These are phyloP conservation scores for Triangularia setosa DNA, from an alignment of 2,329 filamentous ascomycete genomes.

Conservation along the genomic window DNA sequence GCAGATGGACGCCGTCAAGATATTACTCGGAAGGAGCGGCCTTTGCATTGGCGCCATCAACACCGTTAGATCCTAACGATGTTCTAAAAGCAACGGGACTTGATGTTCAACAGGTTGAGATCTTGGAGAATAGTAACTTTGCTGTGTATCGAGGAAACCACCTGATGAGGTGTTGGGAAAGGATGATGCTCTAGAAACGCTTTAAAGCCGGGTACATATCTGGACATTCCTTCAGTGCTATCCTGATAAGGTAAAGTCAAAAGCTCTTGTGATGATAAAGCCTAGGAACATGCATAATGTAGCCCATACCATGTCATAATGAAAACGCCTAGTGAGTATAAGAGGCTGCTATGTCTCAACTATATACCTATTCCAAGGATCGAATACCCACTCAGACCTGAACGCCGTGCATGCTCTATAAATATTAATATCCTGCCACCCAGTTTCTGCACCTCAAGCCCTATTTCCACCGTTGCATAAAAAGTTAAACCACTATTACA, in stretches of 20 bases:
- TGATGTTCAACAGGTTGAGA: not conserved
- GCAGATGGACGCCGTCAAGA: not conserved
- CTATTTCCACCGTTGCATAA: not conserved
- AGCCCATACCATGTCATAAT: too few relatives aligned
- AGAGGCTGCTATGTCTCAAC: too few relatives aligned
- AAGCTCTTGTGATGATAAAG: too few relatives aligned
- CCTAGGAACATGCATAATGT: too few relatives aligned
- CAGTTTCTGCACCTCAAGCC: not conserved
- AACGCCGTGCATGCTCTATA: not conserved
- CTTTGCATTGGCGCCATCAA: not conserved
- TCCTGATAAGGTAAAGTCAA: too few relatives aligned
- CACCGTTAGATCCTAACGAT: not conserved
- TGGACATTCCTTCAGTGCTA: too few relatives aligned
- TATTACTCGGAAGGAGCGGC: not conserved
- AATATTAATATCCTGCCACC: not conserved
- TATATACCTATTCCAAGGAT: too few relatives aligned
- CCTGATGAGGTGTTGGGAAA: too few relatives aligned
- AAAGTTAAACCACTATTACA: not conserved
- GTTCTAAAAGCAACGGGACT: not conserved
- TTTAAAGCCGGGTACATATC: too few relatives aligned
- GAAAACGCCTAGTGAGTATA: too few relatives aligned
- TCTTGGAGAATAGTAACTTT: not conserved
- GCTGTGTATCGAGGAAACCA: not conserved
- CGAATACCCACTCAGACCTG: not conserved
- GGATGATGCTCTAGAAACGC: too few relatives aligned